Evolutionary conservation across 2,329 filamentous ascomycete species (phyloP).

Genomic region (Hypoxylon sp.): DNA sequence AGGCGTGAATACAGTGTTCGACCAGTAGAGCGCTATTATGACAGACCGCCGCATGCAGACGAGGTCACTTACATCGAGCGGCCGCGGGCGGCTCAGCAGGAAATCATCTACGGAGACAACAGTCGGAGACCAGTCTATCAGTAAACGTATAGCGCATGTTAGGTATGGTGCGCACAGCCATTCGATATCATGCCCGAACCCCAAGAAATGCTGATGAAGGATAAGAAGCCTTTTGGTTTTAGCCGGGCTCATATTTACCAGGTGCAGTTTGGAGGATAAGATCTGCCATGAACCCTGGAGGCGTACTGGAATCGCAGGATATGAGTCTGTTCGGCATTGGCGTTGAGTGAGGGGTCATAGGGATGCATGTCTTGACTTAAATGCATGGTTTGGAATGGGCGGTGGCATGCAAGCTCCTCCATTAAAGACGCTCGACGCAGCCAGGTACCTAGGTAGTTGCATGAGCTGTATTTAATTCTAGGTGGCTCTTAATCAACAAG

Average conservation of each 20-base stretch:
- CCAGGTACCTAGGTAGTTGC: constrained; percentile 19
- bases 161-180: background rate
- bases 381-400: constrained; percentile 24
- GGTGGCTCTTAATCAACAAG: constrained; percentile 6
- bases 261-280: constrained; percentile 1
- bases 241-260: background rate
- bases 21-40: constrained; percentile 60
- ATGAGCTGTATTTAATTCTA: constrained; percentile 25
- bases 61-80: constrained; percentile 61
- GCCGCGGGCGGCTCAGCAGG: constrained; percentile 57
- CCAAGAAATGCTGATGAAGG: background rate
- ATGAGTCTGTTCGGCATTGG: constrained; percentile 18
- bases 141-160: constrained; percentile 32
- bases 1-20: constrained; percentile 58
- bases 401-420: constrained; percentile 19
- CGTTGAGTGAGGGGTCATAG: constrained; percentile 10
- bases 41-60: constrained; percentile 51
- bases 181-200: background rate
- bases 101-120: constrained; percentile 61
- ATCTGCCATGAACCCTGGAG: constrained; percentile 6
- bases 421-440: constrained; percentile 12
- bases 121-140: constrained; percentile 50
- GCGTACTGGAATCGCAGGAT: constrained; percentile 10
- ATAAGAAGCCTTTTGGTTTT: constrained; percentile 2
- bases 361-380: constrained; percentile 10